Evolutionary conservation across 371 early-diverging fungal genomes (phyloP), one percentile per base, ranked within the genome.

Genomic region (Mucor plumbeus): DNA sequence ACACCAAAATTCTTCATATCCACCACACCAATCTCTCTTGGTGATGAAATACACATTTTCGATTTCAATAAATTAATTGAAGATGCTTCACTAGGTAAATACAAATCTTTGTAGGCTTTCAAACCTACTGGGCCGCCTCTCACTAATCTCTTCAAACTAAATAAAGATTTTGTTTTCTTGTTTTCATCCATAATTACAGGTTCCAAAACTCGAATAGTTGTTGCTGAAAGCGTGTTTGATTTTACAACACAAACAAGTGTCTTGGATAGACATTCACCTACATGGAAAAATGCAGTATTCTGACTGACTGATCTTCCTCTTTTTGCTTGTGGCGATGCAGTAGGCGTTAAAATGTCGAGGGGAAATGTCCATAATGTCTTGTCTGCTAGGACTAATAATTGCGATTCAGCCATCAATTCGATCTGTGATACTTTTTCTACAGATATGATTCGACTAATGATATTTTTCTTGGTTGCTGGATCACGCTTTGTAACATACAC

Each of bases 1-100:
- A 80, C 95, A 61, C 90, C 89, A 34, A 94, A 79, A 5, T 93
- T 89, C 39, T 87, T 87, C 40, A 95, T 70, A 70, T 97, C 92
- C 5, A 98, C 93, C 72, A 98, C 84, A 69, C 97, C 96, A 73
- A 98, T 97, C 0, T 97, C 98, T 69, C 91, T 91, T 14, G 88
- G 85, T 70, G 96, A 95, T 11, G 97, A 97, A 5, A 98, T 94
- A 71, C 94, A 95, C 19, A 98, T 86, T 34, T 91, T 91, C 36
- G 91, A 90, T 38, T 90, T 89, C 67, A 97, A 79, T 64, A 91
- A 94, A 71, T 95, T 92, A 56, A 98, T 82, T 10, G 94, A 93
- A 15, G 87, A 84, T 1, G 93, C 88, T 81, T 95, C 97, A 14
- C 92, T 87, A 13, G 97, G 95, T 64, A 97, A 92, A 73, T 97